Conservation (phyloP, 768 basidiomycete genomes). For the Gloeophyllum trabeum region DNA sequence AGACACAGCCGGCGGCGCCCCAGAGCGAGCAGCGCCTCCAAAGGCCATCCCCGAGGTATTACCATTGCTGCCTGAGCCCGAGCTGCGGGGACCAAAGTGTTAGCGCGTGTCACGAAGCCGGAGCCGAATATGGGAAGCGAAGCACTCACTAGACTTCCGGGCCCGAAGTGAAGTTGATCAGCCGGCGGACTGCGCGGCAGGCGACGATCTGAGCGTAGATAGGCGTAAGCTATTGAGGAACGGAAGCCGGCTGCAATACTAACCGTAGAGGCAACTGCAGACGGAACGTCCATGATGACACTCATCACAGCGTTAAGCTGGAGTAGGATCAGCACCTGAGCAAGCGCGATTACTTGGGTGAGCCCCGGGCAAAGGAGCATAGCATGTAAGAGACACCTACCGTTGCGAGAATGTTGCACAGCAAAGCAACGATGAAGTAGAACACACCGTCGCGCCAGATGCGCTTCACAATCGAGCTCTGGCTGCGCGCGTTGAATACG, state of each 20-base stretch:
- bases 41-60: too few species aligned
- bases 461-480: background rate
- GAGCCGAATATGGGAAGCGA: too few species aligned
- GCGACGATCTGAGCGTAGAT: background rate
- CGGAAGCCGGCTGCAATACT: background rate
- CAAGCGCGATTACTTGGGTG: background rate
- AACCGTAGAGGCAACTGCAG: background rate
- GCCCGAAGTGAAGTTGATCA: background rate
- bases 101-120: too few species aligned
- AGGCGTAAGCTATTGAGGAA: background rate
- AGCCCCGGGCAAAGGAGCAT: background rate
- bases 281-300: conserved; percentile 1
- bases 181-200: background rate
- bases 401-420: conserved; percentile 2
- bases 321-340: conserved; percentile 1
- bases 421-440: conserved; percentile 1
- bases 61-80: too few species aligned
- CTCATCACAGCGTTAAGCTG: conserved; percentile 1
- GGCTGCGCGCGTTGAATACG: background rate
- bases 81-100: too few species aligned
- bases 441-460: conserved; percentile 1
- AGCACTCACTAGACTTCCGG: too few species aligned
- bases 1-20: too few species aligned
- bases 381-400: background rate
- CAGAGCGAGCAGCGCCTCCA: too few species aligned